Evolutionary conservation across 1,284 basidiomycete species (phyloP).

Genomic region (Papiliotrema laurentii): DNA sequence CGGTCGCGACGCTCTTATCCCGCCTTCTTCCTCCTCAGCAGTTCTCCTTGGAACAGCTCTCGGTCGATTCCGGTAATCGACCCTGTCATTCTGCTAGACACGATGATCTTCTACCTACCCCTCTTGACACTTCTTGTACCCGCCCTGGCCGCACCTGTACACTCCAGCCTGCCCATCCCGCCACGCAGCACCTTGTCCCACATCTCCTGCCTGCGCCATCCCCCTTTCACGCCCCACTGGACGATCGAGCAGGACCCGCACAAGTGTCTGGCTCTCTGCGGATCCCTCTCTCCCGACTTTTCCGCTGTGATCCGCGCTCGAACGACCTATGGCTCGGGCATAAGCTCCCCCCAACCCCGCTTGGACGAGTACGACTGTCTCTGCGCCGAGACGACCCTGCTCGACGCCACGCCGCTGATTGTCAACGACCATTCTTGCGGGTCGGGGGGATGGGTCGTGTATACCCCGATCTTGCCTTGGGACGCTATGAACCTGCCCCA

Average conservation of each 20-base stretch:
- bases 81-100: no score
- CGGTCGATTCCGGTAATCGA: no score
- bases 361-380: background rate
- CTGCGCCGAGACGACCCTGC: no score
- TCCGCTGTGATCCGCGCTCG: background rate
- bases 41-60: no score
- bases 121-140: background rate
- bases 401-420: no score
- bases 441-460: background rate
- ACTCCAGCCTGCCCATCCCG: background rate
- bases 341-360: background rate
- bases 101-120: background rate
- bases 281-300: background rate
- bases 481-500: no score
- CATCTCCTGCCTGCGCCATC: background rate
- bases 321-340: background rate
- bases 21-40: no score
- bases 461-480: background rate
- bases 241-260: background rate
- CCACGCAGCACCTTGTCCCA: background rate
- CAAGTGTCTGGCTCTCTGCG: background rate
- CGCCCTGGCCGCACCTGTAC: background rate
- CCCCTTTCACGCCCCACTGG: no score
- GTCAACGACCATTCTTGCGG: no score
- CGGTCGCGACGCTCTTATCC: no score